phyloP scores from a whole-genome alignment of 2,329 filamentous ascomycete species.

The Hymenoscyphus albidus region DNA sequence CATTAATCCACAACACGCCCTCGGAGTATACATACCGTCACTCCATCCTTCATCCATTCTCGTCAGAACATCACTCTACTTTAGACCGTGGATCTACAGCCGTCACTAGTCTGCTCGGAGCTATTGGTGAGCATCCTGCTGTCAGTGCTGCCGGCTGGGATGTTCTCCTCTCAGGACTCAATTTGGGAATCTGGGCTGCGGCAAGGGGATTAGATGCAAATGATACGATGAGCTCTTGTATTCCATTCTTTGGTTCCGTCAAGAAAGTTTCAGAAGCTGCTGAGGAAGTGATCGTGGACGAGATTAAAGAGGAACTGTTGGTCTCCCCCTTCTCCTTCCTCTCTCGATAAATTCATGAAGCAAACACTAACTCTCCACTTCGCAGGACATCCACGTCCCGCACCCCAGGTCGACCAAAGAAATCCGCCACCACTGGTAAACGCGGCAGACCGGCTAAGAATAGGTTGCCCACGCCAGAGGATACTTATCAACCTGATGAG shows the following conservation, averaged over 20 bases:
- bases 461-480: slow-evolving; percentile 33
- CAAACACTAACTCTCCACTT: background rate
- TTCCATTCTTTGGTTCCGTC: slow-evolving; percentile 32
- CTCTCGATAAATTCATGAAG: background rate
- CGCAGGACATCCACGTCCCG: slow-evolving; percentile 9
- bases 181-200: slow-evolving; percentile 56
- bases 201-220: slow-evolving; percentile 47
- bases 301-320: slow-evolving; percentile 5
- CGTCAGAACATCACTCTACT: slow-evolving; percentile 42
- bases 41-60: slow-evolving; percentile 44
- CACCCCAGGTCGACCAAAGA: slow-evolving; percentile 19
- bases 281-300: background rate
- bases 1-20: slow-evolving; percentile 46
- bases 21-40: slow-evolving; percentile 47
- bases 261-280: slow-evolving; percentile 5
- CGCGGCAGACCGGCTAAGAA: slow-evolving; percentile 14
- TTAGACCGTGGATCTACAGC: slow-evolving; percentile 46
- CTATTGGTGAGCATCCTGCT: slow-evolving; percentile 53
- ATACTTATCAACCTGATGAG: slow-evolving; percentile 36
- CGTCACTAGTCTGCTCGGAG: slow-evolving; percentile 44
- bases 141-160: slow-evolving; percentile 56
- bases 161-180: slow-evolving; percentile 51
- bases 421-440: slow-evolving; percentile 9
- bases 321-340: background rate
- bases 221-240: slow-evolving; percentile 43